These are phyloP conservation scores for Anethum foeniculum DNA, from an alignment of 140 eudicot genomes.

Conservation along the genomic window DNA sequence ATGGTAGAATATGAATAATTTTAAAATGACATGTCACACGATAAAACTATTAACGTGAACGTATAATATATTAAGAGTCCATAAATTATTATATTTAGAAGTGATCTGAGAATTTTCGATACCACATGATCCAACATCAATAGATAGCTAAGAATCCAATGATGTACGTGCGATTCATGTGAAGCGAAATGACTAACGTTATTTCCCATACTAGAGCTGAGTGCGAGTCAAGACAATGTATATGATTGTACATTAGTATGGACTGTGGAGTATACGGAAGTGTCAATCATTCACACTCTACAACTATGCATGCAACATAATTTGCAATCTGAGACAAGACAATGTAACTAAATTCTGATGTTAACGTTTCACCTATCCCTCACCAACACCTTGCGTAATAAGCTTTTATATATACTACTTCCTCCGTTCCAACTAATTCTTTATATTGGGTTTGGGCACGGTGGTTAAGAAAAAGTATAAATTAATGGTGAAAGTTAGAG, in stretches of 20 bases:
- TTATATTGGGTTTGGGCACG: too few relatives aligned
- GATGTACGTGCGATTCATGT: conserved; percentile 4
- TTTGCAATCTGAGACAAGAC: neutral
- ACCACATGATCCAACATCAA: too few relatives aligned
- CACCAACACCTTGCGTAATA: neutral
- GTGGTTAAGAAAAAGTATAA: too few relatives aligned
- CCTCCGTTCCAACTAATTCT: too few relatives aligned
- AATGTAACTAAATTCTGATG: neutral
- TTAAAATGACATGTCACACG: too few relatives aligned
- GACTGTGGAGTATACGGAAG: neutral
- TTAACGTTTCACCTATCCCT: neutral
- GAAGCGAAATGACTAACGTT: neutral
- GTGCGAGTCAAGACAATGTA: neutral
- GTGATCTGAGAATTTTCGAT: too few relatives aligned
- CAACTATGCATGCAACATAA: conserved; percentile 1
- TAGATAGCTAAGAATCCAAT: neutral
- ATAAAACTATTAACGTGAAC: too few relatives aligned
- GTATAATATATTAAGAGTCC: too few relatives aligned
- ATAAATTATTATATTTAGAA: too few relatives aligned
- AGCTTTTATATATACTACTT: too few relatives aligned
- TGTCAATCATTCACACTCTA: neutral
- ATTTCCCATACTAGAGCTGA: neutral
- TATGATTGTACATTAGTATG: neutral
- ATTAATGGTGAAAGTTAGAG: too few relatives aligned
- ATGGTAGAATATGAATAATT: too few relatives aligned